Evolutionary conservation across 1,284 basidiomycete genomes (phyloP).

Genomic region (Tylopilus orsonianus): DNA sequence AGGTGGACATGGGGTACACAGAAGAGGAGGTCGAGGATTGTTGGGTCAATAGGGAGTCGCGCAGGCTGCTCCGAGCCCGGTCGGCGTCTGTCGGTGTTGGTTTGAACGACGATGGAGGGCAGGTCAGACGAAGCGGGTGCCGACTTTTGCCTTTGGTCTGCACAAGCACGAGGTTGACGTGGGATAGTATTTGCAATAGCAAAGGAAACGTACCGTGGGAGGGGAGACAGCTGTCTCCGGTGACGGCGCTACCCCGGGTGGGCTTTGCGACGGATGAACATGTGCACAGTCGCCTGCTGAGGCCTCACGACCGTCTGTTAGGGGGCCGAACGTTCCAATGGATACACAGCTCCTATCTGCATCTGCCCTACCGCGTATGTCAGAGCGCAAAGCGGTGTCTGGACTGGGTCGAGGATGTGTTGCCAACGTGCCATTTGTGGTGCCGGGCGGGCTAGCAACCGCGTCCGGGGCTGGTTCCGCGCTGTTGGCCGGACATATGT

Average conservation of each 20-base stretch:
- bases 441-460: conserved; percentile 11
- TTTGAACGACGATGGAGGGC: conserved; percentile 36
- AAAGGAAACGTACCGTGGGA: conserved; percentile 22
- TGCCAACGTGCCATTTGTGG: conserved; percentile 7
- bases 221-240: conserved; percentile 15
- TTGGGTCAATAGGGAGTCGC: conserved; percentile 52
- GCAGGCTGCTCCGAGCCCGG: conserved; percentile 34
- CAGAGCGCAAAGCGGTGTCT: conserved; percentile 14
- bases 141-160: conserved; percentile 33
- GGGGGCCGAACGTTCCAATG: conserved; percentile 28
- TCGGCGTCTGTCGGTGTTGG: conserved; percentile 28
- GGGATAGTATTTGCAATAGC: conserved; percentile 12
- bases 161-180: conserved; percentile 12
- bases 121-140: conserved; percentile 27
- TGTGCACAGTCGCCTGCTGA: conserved; percentile 1
- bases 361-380: conserved; percentile 9
- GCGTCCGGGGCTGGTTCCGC: not conserved
- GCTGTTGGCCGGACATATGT: conserved; percentile 30
- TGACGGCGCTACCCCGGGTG: conserved; percentile 9
- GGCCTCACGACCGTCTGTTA: conserved; percentile 18
- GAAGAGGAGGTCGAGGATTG: conserved; percentile 67
- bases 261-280: conserved; percentile 7
- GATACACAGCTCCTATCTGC: conserved; percentile 29
- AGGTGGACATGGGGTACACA: conserved; percentile 68
- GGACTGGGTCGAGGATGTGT: conserved; percentile 13